These are phyloP conservation scores for Eutypella sp. DNA, from an alignment of 2,329 filamentous ascomycete species.

Conservation along the genomic window DNA sequence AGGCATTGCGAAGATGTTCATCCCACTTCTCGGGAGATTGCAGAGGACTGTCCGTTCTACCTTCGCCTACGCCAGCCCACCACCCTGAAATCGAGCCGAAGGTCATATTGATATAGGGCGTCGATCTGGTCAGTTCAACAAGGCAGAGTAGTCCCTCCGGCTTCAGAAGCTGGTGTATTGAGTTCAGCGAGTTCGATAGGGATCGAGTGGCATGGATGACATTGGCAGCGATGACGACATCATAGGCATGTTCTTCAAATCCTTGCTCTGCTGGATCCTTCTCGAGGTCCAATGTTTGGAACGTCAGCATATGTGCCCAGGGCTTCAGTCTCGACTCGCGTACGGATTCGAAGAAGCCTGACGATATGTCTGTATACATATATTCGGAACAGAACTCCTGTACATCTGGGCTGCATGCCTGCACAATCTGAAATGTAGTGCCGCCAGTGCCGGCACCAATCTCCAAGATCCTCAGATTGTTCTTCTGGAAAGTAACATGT, in stretches of 20 bases:
- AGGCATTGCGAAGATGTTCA: neutral
- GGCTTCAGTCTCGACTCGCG: neutral
- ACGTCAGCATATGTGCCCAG: constrained; percentile 2
- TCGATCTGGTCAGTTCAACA: neutral
- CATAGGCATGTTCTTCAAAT: neutral
- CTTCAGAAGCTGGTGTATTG: constrained; percentile 4
- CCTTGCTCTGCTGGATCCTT: neutral
- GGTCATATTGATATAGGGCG: neutral
- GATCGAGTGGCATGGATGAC: neutral
- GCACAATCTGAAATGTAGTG: constrained; percentile 1
- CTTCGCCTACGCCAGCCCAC: neutral
- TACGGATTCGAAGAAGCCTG: constrained; percentile 3
- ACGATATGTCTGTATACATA: constrained; percentile 7
- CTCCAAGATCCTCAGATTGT: neutral
- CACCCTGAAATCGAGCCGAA: neutral
- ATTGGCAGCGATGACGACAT: neutral
- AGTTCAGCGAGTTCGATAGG: neutral
- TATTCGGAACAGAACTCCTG: constrained; percentile 2
- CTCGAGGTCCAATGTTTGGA: neutral
- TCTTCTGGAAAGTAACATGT: constrained; percentile 1
- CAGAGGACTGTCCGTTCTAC: neutral
- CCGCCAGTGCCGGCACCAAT: constrained; percentile 1
- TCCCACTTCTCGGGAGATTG: neutral
- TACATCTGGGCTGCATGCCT: constrained; percentile 1
- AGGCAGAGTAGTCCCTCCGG: constrained; percentile 1